Evolutionary conservation across 2,329 filamentous ascomycete species (phyloP), one percentile per base, ranked within the genome.

Genomic region (Penicillium polonicum): DNA sequence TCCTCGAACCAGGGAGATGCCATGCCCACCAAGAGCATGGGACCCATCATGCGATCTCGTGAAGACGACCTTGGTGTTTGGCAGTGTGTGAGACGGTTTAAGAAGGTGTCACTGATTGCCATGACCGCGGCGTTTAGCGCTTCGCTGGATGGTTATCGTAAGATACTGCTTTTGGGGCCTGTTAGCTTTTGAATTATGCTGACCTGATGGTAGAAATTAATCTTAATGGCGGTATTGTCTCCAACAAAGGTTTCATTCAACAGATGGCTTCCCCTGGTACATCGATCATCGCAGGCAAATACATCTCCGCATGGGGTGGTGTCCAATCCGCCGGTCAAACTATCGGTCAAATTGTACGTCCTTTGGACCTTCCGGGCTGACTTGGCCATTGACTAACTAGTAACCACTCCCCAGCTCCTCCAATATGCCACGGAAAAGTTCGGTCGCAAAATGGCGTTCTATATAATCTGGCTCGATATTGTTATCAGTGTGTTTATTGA

Each of bases 121-220:
- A 79, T 78, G 76, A 55, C 62, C 48, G 76, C 75, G 5, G 74
- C 77, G 0, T 79, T 79, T 49, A 73, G 70, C 46, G 76, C 76
- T 15, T 72, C 76, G 0, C 63, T 78, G 0, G 77, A 79, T 64
- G 77, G 77, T 3, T 79, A 79, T 52, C 77, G 72, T 74, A 58
- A 65, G 68, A 39, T 57, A 27, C 46, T 10, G 8, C 19, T 4
- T 13, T 46, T 15, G 2, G 1, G 21, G 5, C 2, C 23, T 21
- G 7, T 5, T 39, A 13, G 13, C 5, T 38, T 38, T 13, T 1
- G 3, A 29, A 29, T 9, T 19, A 33, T 33, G 35, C 23, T 15
- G 17, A 42, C 25, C n/a, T 6, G 33, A 9, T 2, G 7, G 17
- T 25, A 66, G 65, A 70, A 55, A 71, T 67, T 49, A 76, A 68